Evolutionary conservation across 1,284 basidiomycete genomes (phyloP), one percentile per base, ranked within the genome.

Genomic region (Thelephora terrestris): DNA sequence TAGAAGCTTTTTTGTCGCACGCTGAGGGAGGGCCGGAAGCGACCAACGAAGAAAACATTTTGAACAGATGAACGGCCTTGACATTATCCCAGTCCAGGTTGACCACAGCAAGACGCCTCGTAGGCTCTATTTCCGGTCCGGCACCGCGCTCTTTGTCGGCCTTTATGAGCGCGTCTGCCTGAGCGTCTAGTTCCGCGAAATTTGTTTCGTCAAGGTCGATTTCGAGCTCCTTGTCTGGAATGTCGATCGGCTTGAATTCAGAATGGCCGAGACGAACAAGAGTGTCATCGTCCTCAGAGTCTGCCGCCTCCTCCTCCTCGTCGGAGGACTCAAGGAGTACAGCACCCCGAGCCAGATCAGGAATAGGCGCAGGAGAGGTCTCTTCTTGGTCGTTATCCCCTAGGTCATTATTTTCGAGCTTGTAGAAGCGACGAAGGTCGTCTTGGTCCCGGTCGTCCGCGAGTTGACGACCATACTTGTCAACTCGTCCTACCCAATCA

Each of bases 41-140:
- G 17, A 97, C 75, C 47, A 95, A 78, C 4, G 93, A 97, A 32
- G 90, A 82, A 66, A 92, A 93, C 38, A 99, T 89, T 65, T 91
- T 92, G 78, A 81, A 97, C 21, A 99, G 71, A 64, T 99, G 94
- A 32, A 72, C 72, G 1, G 95, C 91, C 45, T 88, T 85, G 48
- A 99, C 80, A 67, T 98, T 81, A 65, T 99, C 96, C 96, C 96
- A 99, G 68, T 99, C 96, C 51, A 99, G 78, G 63, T 99, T 98
- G 56, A 99, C 95, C 24, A 88, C 80, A 0, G 95, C 96, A 5
- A 98, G 68, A 12, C 95, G 77, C 43, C 71, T 75, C 1, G 90
- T 91, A n/a, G 72, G 71, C n/a, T 69, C 63, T 2, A 55, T 62
- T 23, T 67, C 66, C n/a, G 52, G 49, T 40, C 38, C 57, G 27